phyloP scores from a whole-genome alignment of 345 rosid species.

The Syzygium aqueum region DNA sequence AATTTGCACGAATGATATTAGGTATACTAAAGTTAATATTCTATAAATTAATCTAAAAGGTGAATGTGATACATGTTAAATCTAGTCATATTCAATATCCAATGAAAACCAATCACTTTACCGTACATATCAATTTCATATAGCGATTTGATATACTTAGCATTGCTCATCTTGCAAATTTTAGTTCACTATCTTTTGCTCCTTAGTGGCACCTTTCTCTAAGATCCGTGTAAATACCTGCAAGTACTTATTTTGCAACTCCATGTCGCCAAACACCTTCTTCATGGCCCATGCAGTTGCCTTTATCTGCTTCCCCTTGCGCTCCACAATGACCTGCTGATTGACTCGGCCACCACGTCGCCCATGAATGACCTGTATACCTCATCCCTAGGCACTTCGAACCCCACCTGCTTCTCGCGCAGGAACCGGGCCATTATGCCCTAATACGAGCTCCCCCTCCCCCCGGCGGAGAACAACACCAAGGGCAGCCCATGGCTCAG shows the following conservation, averaged over 20 bases:
- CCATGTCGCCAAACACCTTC: neutral
- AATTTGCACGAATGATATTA: neutral
- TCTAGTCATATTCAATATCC: neutral
- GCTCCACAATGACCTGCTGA: constrained; percentile 5
- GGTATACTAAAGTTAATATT: neutral
- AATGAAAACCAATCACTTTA: rapidly evolving
- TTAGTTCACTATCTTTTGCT: neutral
- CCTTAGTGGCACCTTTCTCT: neutral
- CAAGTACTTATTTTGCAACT: neutral
- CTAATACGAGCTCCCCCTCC: neutral
- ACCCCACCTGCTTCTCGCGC: constrained; percentile 1
- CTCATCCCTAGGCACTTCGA: constrained; percentile 9
- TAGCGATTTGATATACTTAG: neutral
- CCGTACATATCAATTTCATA: neutral
- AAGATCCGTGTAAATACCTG: neutral
- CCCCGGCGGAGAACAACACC: constrained; percentile 3
- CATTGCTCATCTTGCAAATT: neutral
- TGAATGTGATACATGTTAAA: neutral
- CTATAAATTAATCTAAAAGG: neutral
- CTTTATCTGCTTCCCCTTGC: neutral
- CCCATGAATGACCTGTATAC: constrained; percentile 8
- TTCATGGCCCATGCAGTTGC: constrained; percentile 10
- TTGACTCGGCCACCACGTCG: neutral
- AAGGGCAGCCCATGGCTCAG: constrained; percentile 2
- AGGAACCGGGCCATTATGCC: constrained; percentile 6